Evolutionary conservation across 2,329 filamentous ascomycete genomes (phyloP), one percentile per base, ranked within the genome.

Genomic region (Chaetomiaceae sp.): DNA sequence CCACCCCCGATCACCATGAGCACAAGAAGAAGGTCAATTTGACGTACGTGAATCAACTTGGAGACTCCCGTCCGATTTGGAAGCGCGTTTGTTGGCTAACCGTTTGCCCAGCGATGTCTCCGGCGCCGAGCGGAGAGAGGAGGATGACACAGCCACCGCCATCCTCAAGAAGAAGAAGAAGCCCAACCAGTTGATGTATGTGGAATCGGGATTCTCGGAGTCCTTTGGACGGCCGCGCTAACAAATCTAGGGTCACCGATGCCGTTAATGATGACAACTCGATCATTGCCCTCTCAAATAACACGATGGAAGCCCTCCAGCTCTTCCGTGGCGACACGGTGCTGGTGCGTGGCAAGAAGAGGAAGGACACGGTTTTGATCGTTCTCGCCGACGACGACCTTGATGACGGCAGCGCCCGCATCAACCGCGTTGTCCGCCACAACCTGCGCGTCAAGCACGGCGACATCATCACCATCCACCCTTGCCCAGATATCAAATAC

Each of bases 131-230:
- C 81, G 83, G 73, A 93, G 87, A 76, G 80, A 88, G 60, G 85
- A 89, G 65, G 88, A 96, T 70, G 93, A 96, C 68, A 89, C 86
- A 56, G 83, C 93, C 47, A 99, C 93, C 40, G 93, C 93, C 62
- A 99, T 99, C 64, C 82, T 99, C 66, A 97, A 96, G 79, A 97
- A 97, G 82, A 99, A 99, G 87, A 99, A 99, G 91, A 99, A 99
- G 89, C 91, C 91, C 64, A 99, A 99, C 75, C 95, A 92, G 67
- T 75, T 99, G 70, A 95, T 99, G 90, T 95, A 79, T 71, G 62
- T 59, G 16, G 8, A 20, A 12, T 25, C 21, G 31, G 47, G 21
- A 14, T 5, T 31, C 23, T 20, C 16, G 7, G 16, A 20, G 20
- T 25, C 7, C 30, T 33, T 6, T 46, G 31, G 44, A 51, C 33